Evolutionary conservation across 805 yeast genomes (phyloP).

Genomic region (Candida pseudofarinosa): DNA sequence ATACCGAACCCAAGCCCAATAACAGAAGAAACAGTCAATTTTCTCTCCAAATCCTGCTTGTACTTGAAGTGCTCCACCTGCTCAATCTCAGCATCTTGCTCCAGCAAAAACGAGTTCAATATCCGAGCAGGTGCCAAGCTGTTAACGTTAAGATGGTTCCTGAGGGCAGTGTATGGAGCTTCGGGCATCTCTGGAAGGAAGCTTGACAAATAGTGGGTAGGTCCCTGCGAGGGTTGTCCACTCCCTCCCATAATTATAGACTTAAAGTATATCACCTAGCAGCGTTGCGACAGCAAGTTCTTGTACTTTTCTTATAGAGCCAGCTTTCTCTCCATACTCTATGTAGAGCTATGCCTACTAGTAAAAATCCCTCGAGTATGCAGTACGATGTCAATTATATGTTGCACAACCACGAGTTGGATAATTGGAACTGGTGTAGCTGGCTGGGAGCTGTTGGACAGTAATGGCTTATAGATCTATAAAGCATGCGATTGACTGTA

Average conservation of each 20-base stretch:
- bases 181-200: neutral
- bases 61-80: slow-evolving; percentile 70
- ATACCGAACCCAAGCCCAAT: slow-evolving; percentile 76
- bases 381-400: neutral
- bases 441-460: no score
- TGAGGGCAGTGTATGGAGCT: neutral
- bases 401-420: no score
- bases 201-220: neutral
- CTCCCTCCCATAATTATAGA: neutral
- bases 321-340: neutral
- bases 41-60: slow-evolving; percentile 65
- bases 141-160: neutral
- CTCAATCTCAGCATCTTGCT: slow-evolving; percentile 44
- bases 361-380: neutral
- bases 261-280: neutral
- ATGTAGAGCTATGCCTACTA: neutral
- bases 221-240: neutral
- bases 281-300: neutral
- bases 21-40: slow-evolving; percentile 64
- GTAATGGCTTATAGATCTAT: no score
- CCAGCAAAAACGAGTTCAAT: slow-evolving; percentile 12
- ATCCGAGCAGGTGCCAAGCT: slow-evolving; percentile 11
- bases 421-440: no score
- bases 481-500: no score
- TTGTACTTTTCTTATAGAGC: neutral